Evolutionary conservation across 805 yeast species (phyloP).

Genomic region (Ogataea pilisensis): DNA sequence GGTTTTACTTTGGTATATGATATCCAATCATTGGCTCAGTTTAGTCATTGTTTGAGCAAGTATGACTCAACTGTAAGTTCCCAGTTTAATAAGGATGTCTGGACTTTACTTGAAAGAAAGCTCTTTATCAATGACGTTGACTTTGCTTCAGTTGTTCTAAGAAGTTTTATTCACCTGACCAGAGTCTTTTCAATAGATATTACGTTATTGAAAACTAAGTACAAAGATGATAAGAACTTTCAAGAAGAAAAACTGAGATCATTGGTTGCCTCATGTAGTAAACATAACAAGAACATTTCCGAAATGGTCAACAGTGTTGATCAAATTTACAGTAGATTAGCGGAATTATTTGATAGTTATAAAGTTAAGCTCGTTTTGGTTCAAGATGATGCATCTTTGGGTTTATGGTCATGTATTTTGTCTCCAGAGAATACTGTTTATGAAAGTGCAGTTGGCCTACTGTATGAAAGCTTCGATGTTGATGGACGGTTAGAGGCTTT

Average conservation of each 20-base stretch:
- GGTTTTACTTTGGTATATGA: constrained; percentile 22
- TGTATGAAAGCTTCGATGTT: constrained; percentile 75
- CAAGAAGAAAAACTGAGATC: constrained; percentile 17
- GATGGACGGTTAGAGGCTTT: constrained; percentile 77
- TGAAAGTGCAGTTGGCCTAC: constrained; percentile 65
- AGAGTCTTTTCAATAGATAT: constrained; percentile 23
- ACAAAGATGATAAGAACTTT: constrained; percentile 4
- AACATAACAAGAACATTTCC: constrained; percentile 25
- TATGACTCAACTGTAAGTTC: constrained; percentile 17
- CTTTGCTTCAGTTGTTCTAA: constrained; percentile 14
- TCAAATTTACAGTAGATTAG: constrained; percentile 20
- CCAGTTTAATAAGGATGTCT: constrained; percentile 19
- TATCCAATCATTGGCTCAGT: constrained; percentile 21
- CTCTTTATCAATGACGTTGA: constrained; percentile 15
- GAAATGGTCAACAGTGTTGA: constrained; percentile 18
- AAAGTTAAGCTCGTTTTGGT: constrained; percentile 34
- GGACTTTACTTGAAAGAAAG: constrained; percentile 24
- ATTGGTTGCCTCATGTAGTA: constrained; percentile 22
- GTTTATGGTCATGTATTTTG: constrained; percentile 72
- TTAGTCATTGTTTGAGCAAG: constrained; percentile 14
- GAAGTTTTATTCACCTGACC: constrained; percentile 14
- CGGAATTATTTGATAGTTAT: constrained; percentile 20
- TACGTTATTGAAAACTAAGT: constrained; percentile 16
- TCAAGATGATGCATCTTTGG: constrained; percentile 43
- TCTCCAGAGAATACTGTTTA: constrained; percentile 55